Base-by-base conservation (phyloP, 1,284 basidiomycete species). In the Marasmius oreades region DNA sequence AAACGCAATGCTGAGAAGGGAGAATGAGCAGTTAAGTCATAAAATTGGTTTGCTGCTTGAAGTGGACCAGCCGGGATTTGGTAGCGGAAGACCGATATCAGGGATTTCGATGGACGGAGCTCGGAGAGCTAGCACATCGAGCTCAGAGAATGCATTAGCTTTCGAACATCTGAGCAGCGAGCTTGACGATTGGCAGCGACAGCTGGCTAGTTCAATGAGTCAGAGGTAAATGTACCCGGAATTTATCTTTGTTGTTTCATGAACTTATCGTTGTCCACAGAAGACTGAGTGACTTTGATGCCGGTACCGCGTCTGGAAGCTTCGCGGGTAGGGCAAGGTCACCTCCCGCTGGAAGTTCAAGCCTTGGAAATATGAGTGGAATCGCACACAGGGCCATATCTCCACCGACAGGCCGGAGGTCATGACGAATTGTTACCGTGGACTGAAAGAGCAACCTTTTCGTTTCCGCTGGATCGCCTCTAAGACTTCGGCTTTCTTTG, bases 21-120 rank as follows among this genome's bases (percentile, higher is more conserved):
- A 95, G 70, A 92, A 94, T 67, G 87, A 92, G 65, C 82, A 90
- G 65, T 79, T 95, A 53, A 87, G 87, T 23, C 90, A 92, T 70
- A 92, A 92, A 77, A 92, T 93, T 63, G 88, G 85, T 59, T 77
- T 93, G 46, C 77, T 93, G n/a, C 79, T 93, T 52, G 91, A 92
- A 65, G 88, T 89, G 42, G 90, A 93, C 66, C 88, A 90, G 62
- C 82, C 88, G 28, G 75, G 81, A 2, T 91, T 86, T 64, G 81
- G 81, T 34, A 74, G 75, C 50, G 79, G 77, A 52, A 77, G 85
- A 56, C 87, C 85, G 28, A 73, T 86, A 56, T 90, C 87, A 22
- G 80, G 78, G 37, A 73, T 82, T 42, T 84, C 82, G 14, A 82
- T 42, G 5, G 39, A 42, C 20, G 39, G 39, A 1, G n/a, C 81